Base-by-base conservation (phyloP, 1,284 basidiomycete species). In the Fistulinella cinereoalba region DNA sequence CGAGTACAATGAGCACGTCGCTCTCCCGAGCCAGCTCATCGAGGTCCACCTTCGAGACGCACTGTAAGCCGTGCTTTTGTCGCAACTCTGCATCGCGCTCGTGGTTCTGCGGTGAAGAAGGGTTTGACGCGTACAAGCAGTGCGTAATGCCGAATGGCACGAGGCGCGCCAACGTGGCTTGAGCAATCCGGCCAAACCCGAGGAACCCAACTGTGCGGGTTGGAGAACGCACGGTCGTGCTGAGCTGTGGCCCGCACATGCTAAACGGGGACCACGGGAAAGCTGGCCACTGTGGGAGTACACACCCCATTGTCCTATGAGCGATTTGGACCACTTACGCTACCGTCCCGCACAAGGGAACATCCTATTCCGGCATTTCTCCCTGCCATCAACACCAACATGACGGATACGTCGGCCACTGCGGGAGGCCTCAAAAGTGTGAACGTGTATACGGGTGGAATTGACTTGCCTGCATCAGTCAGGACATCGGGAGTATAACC, bases 401-500 rank as follows among this genome's bases (percentile, higher is more conserved):
- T 89, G 36, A 96, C 75, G 0, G 85, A 81, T 10, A 92, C 67
- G 65, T 97, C 95, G 10, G 95, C 94, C 27, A 94, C 92, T 86
- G 55, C 2, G 23, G 28, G 23, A 8, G 43, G n/a, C 18, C 42
- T 44, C 6, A 37, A 41, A 25, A 6, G 19, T 11, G 8, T 34
- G 29, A 33, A 44, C n/a, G n/a, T n/a, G 4, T 3, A 6, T 6
- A 27, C 3, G 15, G 6, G 16, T 27, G 9, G 15, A 39, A 3
- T 32, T 38, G 27, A 47, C 72, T 46, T 60, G 81, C 92, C 92
- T 49, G 93, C 90, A 58, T 90, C 86, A 11, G 88, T 93, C 18
- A 97, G 76, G 4, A 97, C 86, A 47, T 92, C 87, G 0, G 94
- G 94, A 0, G 94, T 97, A 67, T 94, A 92, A 5, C 96, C 96